Evolutionary conservation across 176 grass and related monocot genomes (phyloP).

Genomic region (Olyra latifolia): DNA sequence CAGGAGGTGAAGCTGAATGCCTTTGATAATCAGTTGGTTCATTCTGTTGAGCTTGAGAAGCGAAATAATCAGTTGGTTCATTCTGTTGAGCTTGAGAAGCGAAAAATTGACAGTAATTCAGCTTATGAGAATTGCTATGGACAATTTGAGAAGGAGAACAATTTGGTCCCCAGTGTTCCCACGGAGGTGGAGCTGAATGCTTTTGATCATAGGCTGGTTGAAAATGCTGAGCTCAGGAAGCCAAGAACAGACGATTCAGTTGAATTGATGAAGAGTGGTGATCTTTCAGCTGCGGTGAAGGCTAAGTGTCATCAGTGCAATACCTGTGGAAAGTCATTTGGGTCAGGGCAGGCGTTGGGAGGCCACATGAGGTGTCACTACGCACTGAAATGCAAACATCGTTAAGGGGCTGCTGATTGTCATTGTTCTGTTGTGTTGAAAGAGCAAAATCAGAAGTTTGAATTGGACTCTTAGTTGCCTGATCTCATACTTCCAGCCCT

Average conservation of each 20-base stretch:
- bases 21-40: neutral
- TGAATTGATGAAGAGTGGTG: conserved; percentile 3
- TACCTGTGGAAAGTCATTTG: conserved; percentile 45
- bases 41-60: conserved; percentile 2
- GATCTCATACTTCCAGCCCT: conserved; percentile 8
- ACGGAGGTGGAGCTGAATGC: conserved; percentile 16
- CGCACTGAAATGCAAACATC: neutral
- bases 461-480: neutral
- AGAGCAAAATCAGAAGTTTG: conserved; percentile 12
- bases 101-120: conserved; percentile 26
- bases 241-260: neutral
- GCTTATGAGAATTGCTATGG: conserved; percentile 11
- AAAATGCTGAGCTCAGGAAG: conserved; percentile 14
- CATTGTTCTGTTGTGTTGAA: conserved; percentile 21
- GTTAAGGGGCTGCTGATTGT: neutral
- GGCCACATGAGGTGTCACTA: conserved; percentile 42
- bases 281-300: conserved; percentile 24
- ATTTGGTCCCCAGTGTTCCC: conserved; percentile 16
- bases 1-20: conserved; percentile 5
- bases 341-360: conserved; percentile 47
- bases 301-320: conserved; percentile 32
- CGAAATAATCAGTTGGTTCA: neutral
- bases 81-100: conserved; percentile 3
- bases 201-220: conserved; percentile 12
- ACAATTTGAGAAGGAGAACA: neutral